Evolutionary conservation across 306 rosid species (phyloP).

Genomic region (Prunus salicina): DNA sequence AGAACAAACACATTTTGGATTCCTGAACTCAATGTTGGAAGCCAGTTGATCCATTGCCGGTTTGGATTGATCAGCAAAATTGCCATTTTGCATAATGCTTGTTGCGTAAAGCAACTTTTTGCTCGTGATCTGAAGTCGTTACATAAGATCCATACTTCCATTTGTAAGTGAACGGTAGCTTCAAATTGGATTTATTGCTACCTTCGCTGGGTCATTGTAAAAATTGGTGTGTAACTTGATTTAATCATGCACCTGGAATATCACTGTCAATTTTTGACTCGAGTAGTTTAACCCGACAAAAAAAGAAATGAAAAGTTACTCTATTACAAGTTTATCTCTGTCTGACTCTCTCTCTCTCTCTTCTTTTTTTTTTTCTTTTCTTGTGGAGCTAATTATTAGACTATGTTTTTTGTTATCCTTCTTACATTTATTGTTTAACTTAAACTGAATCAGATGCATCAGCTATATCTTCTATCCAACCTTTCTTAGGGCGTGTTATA

Average conservation of each 20-base stretch:
- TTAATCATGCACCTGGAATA: too few species aligned
- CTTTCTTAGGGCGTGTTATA: too few species aligned
- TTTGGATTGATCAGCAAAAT: neutral
- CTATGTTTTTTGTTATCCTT: too few species aligned
- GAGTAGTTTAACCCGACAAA: neutral
- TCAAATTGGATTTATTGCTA: neutral
- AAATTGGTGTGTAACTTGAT: neutral
- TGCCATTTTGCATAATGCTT: neutral
- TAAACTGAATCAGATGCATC: too few species aligned
- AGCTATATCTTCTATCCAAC: too few species aligned
- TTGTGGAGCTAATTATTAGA: too few species aligned
- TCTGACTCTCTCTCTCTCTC: too few species aligned
- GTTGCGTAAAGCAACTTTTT: neutral
- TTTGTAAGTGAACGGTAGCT: neutral
- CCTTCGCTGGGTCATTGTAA: neutral
- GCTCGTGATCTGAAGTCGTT: neutral
- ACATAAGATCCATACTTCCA: neutral
- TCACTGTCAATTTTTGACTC: neutral
- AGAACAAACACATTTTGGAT: conserved; percentile 50
- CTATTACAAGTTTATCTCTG: too few species aligned
- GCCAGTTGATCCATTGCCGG: conserved; percentile 12
- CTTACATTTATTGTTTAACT: too few species aligned
- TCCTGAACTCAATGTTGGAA: conserved; percentile 18
- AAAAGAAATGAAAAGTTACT: neutral
- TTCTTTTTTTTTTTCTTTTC: too few species aligned